These are phyloP conservation scores for Sungouiella blattae DNA, from an alignment of 805 yeast species.

Conservation along the genomic window DNA sequence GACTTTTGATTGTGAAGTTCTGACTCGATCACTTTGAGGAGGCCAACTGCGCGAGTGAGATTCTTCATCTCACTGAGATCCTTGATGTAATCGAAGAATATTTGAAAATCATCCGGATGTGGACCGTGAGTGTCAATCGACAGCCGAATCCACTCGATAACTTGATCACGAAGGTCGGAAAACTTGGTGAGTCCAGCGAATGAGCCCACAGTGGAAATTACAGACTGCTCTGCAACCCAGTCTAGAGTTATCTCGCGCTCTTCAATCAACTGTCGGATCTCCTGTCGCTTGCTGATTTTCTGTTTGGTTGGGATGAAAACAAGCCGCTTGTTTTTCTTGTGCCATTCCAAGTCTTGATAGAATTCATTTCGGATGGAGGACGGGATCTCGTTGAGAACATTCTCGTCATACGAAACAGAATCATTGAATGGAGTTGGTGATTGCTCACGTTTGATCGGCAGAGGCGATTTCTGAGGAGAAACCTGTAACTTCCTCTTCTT, in stretches of 20 bases:
- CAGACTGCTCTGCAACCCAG: constrained; percentile 11
- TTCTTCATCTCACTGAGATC: constrained; percentile 4
- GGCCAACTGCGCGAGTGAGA: constrained; percentile 3
- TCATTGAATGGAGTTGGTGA: constrained; percentile 16
- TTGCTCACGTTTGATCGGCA: constrained; percentile 11
- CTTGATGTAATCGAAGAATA: constrained; percentile 7
- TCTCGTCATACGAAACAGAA: constrained; percentile 31
- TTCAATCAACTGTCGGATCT: constrained; percentile 2
- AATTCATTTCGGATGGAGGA: constrained; percentile 35
- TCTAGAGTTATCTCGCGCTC: constrained; percentile 6
- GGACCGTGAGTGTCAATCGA: constrained; percentile 13
- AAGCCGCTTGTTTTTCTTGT: constrained; percentile 22
- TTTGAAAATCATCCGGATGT: constrained; percentile 12
- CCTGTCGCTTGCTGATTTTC: constrained; percentile 17
- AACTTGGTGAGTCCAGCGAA: constrained; percentile 5
- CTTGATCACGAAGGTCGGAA: constrained; percentile 8
- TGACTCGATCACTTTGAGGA: constrained; percentile 7
- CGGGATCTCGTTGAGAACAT: constrained; percentile 37
- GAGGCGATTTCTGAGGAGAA: constrained; percentile 22
- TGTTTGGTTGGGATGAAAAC: constrained; percentile 25
- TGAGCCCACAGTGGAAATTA: not conserved
- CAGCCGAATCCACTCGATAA: constrained; percentile 11
- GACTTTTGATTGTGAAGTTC: constrained; percentile 3
- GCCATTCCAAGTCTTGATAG: constrained; percentile 31
- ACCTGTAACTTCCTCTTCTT: constrained; percentile 5